Evolutionary conservation across 768 basidiomycete genomes (phyloP).

Genomic region (Coprinopsis cinerea): DNA sequence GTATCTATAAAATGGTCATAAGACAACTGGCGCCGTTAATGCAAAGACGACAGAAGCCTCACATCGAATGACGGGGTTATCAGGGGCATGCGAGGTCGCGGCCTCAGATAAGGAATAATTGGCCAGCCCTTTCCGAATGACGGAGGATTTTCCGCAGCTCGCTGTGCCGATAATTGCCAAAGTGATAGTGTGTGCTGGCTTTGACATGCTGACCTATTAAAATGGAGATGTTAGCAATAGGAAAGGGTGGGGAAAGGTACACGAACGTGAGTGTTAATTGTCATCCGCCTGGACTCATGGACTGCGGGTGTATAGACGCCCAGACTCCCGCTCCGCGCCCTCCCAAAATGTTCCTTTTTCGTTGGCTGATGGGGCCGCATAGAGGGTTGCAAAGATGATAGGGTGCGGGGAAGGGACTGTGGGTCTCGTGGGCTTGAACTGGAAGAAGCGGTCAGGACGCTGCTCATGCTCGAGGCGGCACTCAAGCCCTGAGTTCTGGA

Average conservation of each 20-base stretch:
- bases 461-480: conserved; percentile 31
- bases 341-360: conserved; percentile 26
- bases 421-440: conserved; percentile 20
- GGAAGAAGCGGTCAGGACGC: conserved; percentile 29
- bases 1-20: conserved; percentile 21
- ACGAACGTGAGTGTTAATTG: conserved; percentile 32
- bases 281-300: conserved; percentile 25
- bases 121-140: conserved; percentile 73
- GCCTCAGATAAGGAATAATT: conserved; percentile 49
- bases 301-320: conserved; percentile 35
- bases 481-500: conserved; percentile 38
- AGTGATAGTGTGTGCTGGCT: conserved; percentile 29
- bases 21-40: background rate
- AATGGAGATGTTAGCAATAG: background rate
- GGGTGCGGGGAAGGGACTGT: conserved; percentile 10
- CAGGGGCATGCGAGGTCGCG: conserved; percentile 21
- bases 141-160: conserved; percentile 80
- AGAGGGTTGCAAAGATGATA: conserved; percentile 14
- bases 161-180: conserved; percentile 75
- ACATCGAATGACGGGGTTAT: conserved; percentile 16
- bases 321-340: conserved; percentile 58
- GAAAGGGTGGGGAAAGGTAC: background rate
- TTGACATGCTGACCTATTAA: conserved; percentile 2
- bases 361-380: background rate
- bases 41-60: conserved; percentile 1